These are phyloP conservation scores for Phytophthora kernoviae DNA, from an alignment of 352 stramenopile species.

Conservation along the genomic window DNA sequence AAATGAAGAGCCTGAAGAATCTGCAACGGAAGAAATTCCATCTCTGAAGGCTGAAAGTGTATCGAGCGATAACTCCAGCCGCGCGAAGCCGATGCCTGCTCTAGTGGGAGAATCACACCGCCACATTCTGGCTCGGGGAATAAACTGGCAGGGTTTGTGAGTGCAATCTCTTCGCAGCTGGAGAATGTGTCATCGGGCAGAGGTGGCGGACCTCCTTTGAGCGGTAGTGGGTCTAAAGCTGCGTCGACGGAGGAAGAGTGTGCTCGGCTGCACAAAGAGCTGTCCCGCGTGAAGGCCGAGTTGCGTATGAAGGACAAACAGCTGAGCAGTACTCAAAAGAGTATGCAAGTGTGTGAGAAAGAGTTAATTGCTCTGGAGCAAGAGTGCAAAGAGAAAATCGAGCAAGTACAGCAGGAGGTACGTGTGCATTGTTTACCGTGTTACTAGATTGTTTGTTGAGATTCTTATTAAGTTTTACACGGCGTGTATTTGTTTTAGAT, in stretches of 20 bases:
- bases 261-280: slow-evolving; percentile 56
- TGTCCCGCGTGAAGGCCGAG: slow-evolving; percentile 53
- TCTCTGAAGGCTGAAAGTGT: slow-evolving; percentile 19
- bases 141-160: slow-evolving; percentile 35
- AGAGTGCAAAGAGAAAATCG: slow-evolving; percentile 75
- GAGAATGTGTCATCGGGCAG: slow-evolving; percentile 36
- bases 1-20: slow-evolving; percentile 7
- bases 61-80: slow-evolving; percentile 26
- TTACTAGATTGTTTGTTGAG: not conserved
- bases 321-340: slow-evolving; percentile 58
- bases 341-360: slow-evolving; percentile 69
- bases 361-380: slow-evolving; percentile 78
- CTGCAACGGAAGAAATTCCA: slow-evolving; percentile 3
- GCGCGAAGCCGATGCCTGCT: slow-evolving; percentile 1
- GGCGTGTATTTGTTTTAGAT: slow-evolving; percentile 34
- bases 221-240: slow-evolving; percentile 19
- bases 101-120: slow-evolving; percentile 18
- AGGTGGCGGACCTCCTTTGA: slow-evolving; percentile 11
- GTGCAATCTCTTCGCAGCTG: slow-evolving; percentile 33
- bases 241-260: slow-evolving; percentile 30
- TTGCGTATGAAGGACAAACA: slow-evolving; percentile 68
- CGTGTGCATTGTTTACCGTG: not conserved
- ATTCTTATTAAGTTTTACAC: slow-evolving; percentile 1
- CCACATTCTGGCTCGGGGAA: slow-evolving; percentile 38
- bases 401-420: slow-evolving; percentile 66